Percentiles rank a stretch among this genome's conserved stretches.
These are phyloP conservation scores for Fusarium sp. DNA, from an alignment of 2,329 filamentous ascomycete species.

Conservation along the genomic window DNA sequence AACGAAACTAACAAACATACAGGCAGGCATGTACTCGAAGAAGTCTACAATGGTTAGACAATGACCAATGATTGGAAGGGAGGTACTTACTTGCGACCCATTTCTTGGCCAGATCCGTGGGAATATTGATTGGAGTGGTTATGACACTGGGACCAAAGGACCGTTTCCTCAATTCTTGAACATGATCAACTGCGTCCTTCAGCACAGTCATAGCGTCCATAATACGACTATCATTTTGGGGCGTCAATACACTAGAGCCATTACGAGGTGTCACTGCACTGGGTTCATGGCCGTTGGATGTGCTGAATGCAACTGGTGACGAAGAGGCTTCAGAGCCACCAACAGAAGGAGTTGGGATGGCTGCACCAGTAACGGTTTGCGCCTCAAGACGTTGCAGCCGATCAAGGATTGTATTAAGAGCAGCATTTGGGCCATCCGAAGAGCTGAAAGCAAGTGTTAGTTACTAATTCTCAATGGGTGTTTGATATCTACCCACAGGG, in stretches of 20 bases:
- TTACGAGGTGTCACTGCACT: conserved; percentile 9
- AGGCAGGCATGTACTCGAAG: conserved; percentile 47
- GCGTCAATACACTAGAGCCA: conserved; percentile 15
- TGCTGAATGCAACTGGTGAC: conserved; percentile 26
- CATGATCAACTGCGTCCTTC: conserved; percentile 47
- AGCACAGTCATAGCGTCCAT: conserved; percentile 47
- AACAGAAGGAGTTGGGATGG: conserved; percentile 11
- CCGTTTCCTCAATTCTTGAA: conserved; percentile 45
- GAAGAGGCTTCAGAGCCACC: conserved; percentile 33
- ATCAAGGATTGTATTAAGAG: conserved; percentile 48
- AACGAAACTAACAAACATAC: conserved; percentile 48
- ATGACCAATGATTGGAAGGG: accelerated
- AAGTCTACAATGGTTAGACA: conserved; percentile 35
- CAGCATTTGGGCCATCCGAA: conserved; percentile 13
- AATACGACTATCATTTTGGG: background rate
- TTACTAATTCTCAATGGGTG: background rate
- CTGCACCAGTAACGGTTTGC: conserved; percentile 13
- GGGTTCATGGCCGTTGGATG: conserved; percentile 10
- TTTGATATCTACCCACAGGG: conserved; percentile 29
- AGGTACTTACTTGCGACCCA: conserved; percentile 45
- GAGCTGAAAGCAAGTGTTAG: conserved; percentile 29
- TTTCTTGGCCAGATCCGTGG: conserved; percentile 45
- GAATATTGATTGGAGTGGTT: conserved; percentile 43
- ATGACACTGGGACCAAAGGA: conserved; percentile 38
- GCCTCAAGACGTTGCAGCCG: conserved; percentile 48